Conservation (phyloP, 2,329 filamentous ascomycete species). For the Aaosphaeria arxii region DNA sequence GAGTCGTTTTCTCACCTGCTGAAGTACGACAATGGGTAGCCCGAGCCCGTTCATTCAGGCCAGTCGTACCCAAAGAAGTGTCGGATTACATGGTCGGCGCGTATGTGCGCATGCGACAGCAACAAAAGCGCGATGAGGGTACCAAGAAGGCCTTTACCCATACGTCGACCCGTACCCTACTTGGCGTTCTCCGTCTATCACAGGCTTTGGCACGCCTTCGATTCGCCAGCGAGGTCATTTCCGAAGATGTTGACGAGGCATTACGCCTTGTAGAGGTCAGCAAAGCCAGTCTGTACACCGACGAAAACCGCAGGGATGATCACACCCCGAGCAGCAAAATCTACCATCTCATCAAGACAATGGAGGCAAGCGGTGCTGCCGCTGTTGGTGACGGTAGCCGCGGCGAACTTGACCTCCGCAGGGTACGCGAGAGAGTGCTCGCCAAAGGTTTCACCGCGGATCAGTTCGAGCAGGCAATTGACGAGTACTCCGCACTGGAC, state of each 20-base stretch:
- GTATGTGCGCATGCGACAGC: slow-evolving; percentile 90
- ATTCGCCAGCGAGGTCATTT: slow-evolving; percentile 79
- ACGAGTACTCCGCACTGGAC: slow-evolving; percentile 84
- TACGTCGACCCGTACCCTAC: slow-evolving; percentile 87
- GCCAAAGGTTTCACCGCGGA: slow-evolving; percentile 97
- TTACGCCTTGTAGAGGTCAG: slow-evolving; percentile 87
- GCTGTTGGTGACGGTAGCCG: slow-evolving; percentile 70
- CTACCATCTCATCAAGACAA: slow-evolving; percentile 86
- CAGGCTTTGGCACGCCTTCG: slow-evolving; percentile 90
- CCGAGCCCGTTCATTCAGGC: slow-evolving; percentile 84
- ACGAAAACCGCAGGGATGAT: slow-evolving; percentile 57
- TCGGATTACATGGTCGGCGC: slow-evolving; percentile 97
- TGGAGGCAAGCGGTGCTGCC: slow-evolving; percentile 80
- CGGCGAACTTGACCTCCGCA: slow-evolving; percentile 79
- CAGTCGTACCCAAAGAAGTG: slow-evolving; percentile 77
- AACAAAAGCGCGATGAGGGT: slow-evolving; percentile 87
- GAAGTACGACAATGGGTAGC: slow-evolving; percentile 97
- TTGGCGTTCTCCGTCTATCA: slow-evolving; percentile 87
- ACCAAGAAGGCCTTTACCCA: slow-evolving; percentile 91
- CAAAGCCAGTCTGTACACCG: slow-evolving; percentile 83
- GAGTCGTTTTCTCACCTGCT: slow-evolving; percentile 82
- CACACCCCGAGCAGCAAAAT: slow-evolving; percentile 85
- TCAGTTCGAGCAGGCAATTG: slow-evolving; percentile 80
- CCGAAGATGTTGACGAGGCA: slow-evolving; percentile 94
- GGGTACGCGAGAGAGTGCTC: slow-evolving; percentile 86